Evolutionary conservation across 805 yeast species (phyloP).

Genomic region (Ogataea ganodermae): DNA sequence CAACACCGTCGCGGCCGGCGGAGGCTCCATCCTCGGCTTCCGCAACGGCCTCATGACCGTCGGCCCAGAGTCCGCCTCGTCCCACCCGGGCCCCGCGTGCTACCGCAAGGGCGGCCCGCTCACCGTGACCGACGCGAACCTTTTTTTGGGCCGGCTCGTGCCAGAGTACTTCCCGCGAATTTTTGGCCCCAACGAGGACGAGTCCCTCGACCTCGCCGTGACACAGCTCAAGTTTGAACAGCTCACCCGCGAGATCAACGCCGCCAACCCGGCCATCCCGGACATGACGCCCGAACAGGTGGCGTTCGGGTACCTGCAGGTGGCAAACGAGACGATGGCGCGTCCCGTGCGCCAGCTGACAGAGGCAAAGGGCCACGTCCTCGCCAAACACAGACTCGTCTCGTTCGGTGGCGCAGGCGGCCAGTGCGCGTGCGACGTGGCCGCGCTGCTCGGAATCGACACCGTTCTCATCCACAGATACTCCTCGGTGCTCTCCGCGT

Average conservation of each 20-base stretch:
- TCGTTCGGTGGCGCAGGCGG: constrained; percentile 96
- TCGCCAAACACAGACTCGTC: constrained; percentile 68
- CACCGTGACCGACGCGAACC: constrained; percentile 84
- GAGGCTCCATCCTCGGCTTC: constrained; percentile 70
- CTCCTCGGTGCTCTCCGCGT: constrained; percentile 83
- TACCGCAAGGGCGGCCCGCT: constrained; percentile 83
- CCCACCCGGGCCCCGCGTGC: constrained; percentile 90
- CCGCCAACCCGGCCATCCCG: constrained; percentile 42
- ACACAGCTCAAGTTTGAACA: constrained; percentile 52
- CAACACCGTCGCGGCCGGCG: constrained; percentile 84
- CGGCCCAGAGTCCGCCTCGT: constrained; percentile 86
- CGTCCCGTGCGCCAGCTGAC: constrained; percentile 83
- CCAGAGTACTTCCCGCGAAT: constrained; percentile 79
- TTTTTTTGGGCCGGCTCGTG: constrained; percentile 67
- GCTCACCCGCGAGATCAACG: constrained; percentile 59
- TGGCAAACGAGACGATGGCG: constrained; percentile 90
- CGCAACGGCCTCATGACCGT: constrained; percentile 74
- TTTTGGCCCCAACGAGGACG: constrained; percentile 79
- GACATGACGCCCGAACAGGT: constrained; percentile 61
- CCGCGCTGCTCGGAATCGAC: constrained; percentile 65
- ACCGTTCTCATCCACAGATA: constrained; percentile 75
- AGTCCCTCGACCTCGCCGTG: constrained; percentile 60
- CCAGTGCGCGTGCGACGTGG: constrained; percentile 81
- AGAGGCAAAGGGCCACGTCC: constrained; percentile 77
- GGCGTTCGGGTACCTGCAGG: constrained; percentile 78